Evolutionary conservation across 2,329 filamentous ascomycete species (phyloP).

Genomic region (Emergomyces pasteurianus): DNA sequence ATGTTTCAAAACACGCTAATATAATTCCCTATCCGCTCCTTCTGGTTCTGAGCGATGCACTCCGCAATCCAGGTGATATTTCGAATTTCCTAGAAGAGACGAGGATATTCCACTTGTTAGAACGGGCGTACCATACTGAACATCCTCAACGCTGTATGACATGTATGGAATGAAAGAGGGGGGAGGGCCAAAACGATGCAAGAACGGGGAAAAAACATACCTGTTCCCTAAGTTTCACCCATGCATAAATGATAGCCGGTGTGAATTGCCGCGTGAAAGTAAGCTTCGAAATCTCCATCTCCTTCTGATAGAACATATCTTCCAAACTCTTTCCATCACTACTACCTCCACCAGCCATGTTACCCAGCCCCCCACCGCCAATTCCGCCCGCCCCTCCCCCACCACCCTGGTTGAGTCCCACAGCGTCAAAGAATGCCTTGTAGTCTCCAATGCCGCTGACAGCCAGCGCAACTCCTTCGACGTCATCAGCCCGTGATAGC

Average conservation of each 20-base stretch:
- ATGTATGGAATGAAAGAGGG: neutral
- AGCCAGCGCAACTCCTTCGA: conserved; percentile 83
- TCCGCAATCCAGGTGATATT: conserved; percentile 99
- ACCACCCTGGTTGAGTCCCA: conserved; percentile 55
- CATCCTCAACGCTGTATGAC: neutral
- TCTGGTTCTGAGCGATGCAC: conserved; percentile 99
- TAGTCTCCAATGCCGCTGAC: conserved; percentile 91
- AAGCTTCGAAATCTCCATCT: conserved; percentile 95
- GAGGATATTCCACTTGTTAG: neutral
- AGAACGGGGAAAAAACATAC: conserved; percentile 40
- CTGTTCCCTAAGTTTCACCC: conserved; percentile 96
- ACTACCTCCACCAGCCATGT: conserved; percentile 70
- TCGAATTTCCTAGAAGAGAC: conserved; percentile 66
- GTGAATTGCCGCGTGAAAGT: conserved; percentile 96
- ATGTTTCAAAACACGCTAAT: conserved; percentile 78
- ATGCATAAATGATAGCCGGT: conserved; percentile 87
- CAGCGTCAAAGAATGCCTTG: conserved; percentile 90
- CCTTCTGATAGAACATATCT: conserved; percentile 97
- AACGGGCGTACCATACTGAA: neutral
- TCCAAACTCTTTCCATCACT: conserved; percentile 81
- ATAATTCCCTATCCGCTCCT: conserved; percentile 96
- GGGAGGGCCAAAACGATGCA: neutral
- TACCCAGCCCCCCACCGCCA: conserved; percentile 62
- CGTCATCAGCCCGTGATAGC: conserved; percentile 87
- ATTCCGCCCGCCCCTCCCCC: conserved; percentile 24